Conservation (phyloP, 495 filamentous ascomycete genomes). For the Niebla homalea region DNA sequence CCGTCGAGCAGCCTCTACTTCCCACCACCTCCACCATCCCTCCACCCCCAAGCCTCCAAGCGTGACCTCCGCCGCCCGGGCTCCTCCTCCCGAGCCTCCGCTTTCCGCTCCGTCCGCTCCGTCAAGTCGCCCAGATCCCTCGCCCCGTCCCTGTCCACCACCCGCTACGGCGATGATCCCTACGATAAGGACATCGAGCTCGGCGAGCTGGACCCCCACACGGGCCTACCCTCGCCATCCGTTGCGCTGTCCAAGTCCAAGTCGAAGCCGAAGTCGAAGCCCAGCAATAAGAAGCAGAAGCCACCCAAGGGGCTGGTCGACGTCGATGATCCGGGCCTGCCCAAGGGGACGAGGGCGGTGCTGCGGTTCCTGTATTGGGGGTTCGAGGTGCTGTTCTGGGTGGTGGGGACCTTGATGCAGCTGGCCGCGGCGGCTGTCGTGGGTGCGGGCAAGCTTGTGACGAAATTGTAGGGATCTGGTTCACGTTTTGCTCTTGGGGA, state of each 20-base stretch:
- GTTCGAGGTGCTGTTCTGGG: slow-evolving; percentile 16
- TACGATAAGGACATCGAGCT: slow-evolving; percentile 14
- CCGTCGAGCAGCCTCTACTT: neutral
- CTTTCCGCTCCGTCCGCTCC: slow-evolving; percentile 5
- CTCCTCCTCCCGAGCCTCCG: slow-evolving; percentile 8
- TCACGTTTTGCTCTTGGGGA: neutral
- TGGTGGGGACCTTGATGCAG: slow-evolving; percentile 16
- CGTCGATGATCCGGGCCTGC: slow-evolving; percentile 11
- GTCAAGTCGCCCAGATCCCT: slow-evolving; percentile 8
- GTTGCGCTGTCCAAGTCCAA: neutral
- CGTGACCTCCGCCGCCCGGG: slow-evolving; percentile 3
- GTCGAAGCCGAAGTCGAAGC: slow-evolving; percentile 1
- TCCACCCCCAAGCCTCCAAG: slow-evolving; percentile 4
- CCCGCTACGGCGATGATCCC: neutral
- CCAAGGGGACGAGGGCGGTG: slow-evolving; percentile 14
- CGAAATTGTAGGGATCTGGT: slow-evolving; percentile 3
- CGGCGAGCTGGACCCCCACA: neutral
- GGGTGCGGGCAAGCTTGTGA: slow-evolving; percentile 13
- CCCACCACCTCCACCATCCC: slow-evolving; percentile 11
- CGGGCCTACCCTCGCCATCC: neutral
- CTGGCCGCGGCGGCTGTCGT: slow-evolving; percentile 13
- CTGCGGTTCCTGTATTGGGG: slow-evolving; percentile 14
- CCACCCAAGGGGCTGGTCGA: slow-evolving; percentile 11
- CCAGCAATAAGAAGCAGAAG: slow-evolving; percentile 1
- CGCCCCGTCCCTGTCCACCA: neutral